Conservation (phyloP, 2,329 filamentous ascomycete species). For the Talaromyces atroroseus region DNA sequence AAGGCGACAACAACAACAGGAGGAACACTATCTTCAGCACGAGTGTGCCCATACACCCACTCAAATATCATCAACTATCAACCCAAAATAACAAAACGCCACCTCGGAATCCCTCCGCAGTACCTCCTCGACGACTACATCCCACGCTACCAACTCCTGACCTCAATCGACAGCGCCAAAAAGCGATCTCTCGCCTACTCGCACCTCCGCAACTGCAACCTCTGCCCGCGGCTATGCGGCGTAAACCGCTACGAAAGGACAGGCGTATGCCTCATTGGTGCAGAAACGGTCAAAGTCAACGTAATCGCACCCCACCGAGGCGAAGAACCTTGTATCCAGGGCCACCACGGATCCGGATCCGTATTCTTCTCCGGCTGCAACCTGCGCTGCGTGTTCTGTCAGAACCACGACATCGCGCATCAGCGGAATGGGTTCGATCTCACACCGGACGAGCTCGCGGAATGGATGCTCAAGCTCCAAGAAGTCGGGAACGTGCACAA, state of each 20-base stretch:
- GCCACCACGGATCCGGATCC: constrained; percentile 70
- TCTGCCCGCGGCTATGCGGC: constrained; percentile 70
- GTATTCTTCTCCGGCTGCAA: constrained; percentile 80
- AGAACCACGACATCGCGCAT: constrained; percentile 80
- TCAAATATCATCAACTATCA: background rate
- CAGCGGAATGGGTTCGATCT: constrained; percentile 75
- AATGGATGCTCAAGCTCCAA: constrained; percentile 80
- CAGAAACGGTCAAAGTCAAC: constrained; percentile 69
- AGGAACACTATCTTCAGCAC: background rate
- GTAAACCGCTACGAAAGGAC: constrained; percentile 77
- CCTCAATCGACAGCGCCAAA: constrained; percentile 61
- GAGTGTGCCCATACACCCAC: background rate
- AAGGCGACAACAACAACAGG: background rate
- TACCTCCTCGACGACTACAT: constrained; percentile 72
- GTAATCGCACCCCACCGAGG: constrained; percentile 83
- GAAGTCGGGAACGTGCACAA: constrained; percentile 77
- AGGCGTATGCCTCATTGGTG: constrained; percentile 71
- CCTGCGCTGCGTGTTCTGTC: constrained; percentile 66
- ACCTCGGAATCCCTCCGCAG: constrained; percentile 51
- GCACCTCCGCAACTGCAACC: constrained; percentile 71
- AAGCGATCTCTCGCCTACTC: constrained; percentile 70
- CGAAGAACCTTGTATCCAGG: constrained; percentile 78
- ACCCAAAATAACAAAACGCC: constrained; percentile 21
- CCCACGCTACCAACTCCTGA: constrained; percentile 65
- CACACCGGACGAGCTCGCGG: constrained; percentile 69